Base-by-base conservation (phyloP, 192 early-diverging fungal genomes). In the Coemansia sp. region DNA sequence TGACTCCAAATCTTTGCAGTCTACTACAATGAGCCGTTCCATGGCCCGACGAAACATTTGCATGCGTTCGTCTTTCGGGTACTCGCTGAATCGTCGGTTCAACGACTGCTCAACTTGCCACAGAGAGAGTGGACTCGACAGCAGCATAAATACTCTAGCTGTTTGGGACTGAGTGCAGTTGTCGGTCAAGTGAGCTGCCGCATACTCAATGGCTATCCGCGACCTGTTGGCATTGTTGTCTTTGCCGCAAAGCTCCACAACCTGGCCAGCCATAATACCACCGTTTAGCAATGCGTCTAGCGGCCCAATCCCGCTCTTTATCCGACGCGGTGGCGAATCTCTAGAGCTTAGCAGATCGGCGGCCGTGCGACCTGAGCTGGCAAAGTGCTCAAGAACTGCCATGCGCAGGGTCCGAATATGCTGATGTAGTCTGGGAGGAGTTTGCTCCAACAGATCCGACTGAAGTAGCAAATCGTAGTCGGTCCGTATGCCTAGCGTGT, bases 381-480 rank as follows among this genome's bases (percentile, higher is more conserved):
- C 66, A 57, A 72, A 63, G 53, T 69, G 78, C 21, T 68, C 73
- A 0, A 75, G 65, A 6, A 81, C 78, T 0, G 56, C 65, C 66
- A 73, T 70, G 11, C 76, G 63, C 43, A 79, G 57, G 14, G 39
- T 38, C 12, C 64, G 62, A 17, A 79, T 79, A 25, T 67, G 63
- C 8, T 21, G 35, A 49, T 81, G 78, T 22, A 75, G 53, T 1
- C 52, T 55, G 1, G 60, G 35, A 6, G 78, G 72, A 3, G 72
- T 63, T 24, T 63, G 58, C 17, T 43, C 61, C 7, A 81, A 62
- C 12, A 66, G 41, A 32, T 81, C 73, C 19, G 73, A 56, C 57
- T 74, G 78, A 11, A 81, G 23, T 1, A 81, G 38, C 32, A 81
- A 41, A 38, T 81, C 78, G 51, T 75, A 75, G 32, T 75, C 73